Percentiles rank a stretch among this genome's conserved stretches.
These are phyloP conservation scores for Tuber indicum DNA, from an alignment of 495 filamentous ascomycete species.

Conservation along the genomic window DNA sequence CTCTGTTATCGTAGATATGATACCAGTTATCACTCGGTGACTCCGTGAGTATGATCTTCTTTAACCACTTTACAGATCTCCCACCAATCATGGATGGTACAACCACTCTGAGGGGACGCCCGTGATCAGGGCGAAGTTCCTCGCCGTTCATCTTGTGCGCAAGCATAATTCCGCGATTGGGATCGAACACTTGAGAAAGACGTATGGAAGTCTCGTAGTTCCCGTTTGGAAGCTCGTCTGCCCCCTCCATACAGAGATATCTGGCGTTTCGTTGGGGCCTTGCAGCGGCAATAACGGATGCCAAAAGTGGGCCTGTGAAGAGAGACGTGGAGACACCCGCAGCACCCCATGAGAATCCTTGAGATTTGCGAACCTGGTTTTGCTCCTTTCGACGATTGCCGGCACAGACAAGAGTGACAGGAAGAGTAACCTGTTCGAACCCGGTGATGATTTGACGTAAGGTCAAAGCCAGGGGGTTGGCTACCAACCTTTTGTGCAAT, in stretches of 20 bases:
- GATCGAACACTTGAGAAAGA: slow-evolving; percentile 81
- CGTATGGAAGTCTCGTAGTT: slow-evolving; percentile 86
- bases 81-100: slow-evolving; percentile 94
- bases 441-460: slow-evolving; percentile 67
- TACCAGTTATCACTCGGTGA: slow-evolving; percentile 91
- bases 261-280: slow-evolving; percentile 63
- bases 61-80: slow-evolving; percentile 92
- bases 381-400: slow-evolving; percentile 94
- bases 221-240: slow-evolving; percentile 83
- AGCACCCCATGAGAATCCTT: slow-evolving; percentile 94
- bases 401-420: slow-evolving; percentile 87
- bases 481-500: slow-evolving; percentile 52
- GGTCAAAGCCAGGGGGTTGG: slow-evolving; percentile 65
- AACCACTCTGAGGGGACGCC: slow-evolving; percentile 73
- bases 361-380: slow-evolving; percentile 83
- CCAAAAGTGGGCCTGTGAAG: slow-evolving; percentile 77
- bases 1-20: slow-evolving; percentile 90
- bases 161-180: slow-evolving; percentile 78
- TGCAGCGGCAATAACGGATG: slow-evolving; percentile 64
- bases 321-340: slow-evolving; percentile 84
- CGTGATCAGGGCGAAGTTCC: slow-evolving; percentile 75
- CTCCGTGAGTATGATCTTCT: slow-evolving; percentile 70
- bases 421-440: slow-evolving; percentile 78
- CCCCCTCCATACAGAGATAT: slow-evolving; percentile 91
- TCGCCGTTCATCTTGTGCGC: slow-evolving; percentile 94